A percentile compares a stretch with the other conserved stretches of the same genome.
Evolutionary conservation across 2,329 filamentous ascomycete genomes (phyloP).

Genomic region (Aphanoascus verrucosus): DNA sequence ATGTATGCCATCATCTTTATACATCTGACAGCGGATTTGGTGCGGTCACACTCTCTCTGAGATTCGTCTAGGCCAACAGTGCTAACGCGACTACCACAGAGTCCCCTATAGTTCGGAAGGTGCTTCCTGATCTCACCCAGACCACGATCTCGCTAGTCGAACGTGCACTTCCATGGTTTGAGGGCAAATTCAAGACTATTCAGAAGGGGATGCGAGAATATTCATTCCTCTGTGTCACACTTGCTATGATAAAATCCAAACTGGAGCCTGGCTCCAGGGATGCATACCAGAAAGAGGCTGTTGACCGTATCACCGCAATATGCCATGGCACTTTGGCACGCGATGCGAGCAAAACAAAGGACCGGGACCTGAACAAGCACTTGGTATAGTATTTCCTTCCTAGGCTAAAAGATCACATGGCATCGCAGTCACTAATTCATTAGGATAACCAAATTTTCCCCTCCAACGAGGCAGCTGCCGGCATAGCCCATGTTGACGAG

Average conservation of each 20-base stretch:
- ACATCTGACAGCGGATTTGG: slow-evolving; percentile 19
- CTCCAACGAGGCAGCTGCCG: neutral
- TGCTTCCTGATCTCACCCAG: slow-evolving; percentile 12
- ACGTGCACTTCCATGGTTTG: slow-evolving; percentile 15
- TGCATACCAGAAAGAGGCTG: slow-evolving; percentile 19
- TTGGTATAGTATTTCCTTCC: neutral
- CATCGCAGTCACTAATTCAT: neutral
- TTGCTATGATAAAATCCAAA: slow-evolving; percentile 17
- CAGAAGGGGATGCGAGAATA: slow-evolving; percentile 20
- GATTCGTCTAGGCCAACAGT: neutral
- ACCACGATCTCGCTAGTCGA: slow-evolving; percentile 17
- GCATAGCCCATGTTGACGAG: neutral
- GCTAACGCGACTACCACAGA: slow-evolving; percentile 3
- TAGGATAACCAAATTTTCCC: neutral
- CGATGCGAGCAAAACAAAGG: slow-evolving; percentile 18
- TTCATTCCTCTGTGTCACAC: slow-evolving; percentile 16
- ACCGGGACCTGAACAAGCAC: neutral
- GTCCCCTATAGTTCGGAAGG: slow-evolving; percentile 14
- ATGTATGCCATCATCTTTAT: slow-evolving; percentile 31
- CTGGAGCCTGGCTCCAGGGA: slow-evolving; percentile 12
- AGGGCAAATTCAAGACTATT: slow-evolving; percentile 17
- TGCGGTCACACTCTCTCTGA: slow-evolving; percentile 16
- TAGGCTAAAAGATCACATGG: neutral
- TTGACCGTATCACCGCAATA: slow-evolving; percentile 29
- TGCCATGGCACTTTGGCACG: slow-evolving; percentile 28